Conservation (phyloP, 1,284 basidiomycete genomes). For the Pascua guehoae region DNA sequence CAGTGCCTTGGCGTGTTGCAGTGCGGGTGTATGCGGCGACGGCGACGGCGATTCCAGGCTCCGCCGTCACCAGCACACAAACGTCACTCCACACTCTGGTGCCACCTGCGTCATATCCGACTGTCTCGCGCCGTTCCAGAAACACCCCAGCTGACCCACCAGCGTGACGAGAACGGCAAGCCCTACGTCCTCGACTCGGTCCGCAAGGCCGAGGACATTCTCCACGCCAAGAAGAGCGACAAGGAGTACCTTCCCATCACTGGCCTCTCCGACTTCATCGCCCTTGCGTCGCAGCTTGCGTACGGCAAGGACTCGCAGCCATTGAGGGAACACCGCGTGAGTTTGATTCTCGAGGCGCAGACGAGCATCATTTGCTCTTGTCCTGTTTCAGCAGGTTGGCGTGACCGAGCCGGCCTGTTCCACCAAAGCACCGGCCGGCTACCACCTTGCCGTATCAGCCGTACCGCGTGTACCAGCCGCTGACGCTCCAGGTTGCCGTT, state of each 20-base stretch:
- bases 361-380: background rate
- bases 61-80: background rate
- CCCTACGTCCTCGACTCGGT: conserved; percentile 90
- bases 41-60: too few relatives aligned
- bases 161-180: conserved; percentile 92
- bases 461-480: too few relatives aligned
- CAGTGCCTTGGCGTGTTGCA: too few relatives aligned
- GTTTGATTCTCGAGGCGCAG: conserved; percentile 41
- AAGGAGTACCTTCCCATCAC: conserved; percentile 99
- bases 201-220: conserved; percentile 63
- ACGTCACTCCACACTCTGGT: background rate
- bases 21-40: too few relatives aligned
- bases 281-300: conserved; percentile 84
- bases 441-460: background rate
- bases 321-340: conserved; percentile 69
- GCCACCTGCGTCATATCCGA: background rate
- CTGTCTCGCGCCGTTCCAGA: background rate
- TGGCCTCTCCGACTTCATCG: conserved; percentile 77
- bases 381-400: background rate
- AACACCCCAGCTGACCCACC: conserved; percentile 36
- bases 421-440: background rate
- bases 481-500: conserved; percentile 65
- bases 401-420: background rate
- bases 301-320: conserved; percentile 80
- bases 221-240: conserved; percentile 70